Percentiles rank a stretch among this genome's conserved stretches.
Evolutionary conservation across 768 basidiomycete genomes (phyloP).

Genomic region (Mycena metata): DNA sequence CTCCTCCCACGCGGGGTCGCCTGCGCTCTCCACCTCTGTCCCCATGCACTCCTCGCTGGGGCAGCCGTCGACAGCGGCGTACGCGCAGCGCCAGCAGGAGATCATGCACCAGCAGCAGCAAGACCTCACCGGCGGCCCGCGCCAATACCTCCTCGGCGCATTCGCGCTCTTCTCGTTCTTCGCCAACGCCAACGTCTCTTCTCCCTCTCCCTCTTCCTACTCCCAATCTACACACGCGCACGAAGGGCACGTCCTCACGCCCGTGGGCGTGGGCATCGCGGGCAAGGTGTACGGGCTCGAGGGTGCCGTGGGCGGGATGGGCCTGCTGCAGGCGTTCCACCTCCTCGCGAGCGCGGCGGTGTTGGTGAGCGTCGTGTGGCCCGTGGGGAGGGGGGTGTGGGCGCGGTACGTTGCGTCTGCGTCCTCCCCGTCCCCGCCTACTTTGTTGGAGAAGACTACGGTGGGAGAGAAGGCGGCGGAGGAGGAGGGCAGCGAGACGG

Average conservation of each 20-base stretch:
- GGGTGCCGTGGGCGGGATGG: constrained; percentile 48
- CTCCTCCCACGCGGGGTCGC: constrained; percentile 37
- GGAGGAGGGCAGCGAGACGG: too few relatives aligned
- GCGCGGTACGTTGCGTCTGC: too few relatives aligned
- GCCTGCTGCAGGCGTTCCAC: constrained; percentile 75
- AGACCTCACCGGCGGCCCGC: constrained; percentile 44
- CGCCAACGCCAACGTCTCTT: constrained; percentile 75
- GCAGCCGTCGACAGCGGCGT: too few relatives aligned
- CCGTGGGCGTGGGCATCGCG: constrained; percentile 26
- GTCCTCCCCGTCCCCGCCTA: too few relatives aligned
- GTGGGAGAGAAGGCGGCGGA: too few relatives aligned
- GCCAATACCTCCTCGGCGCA: constrained; percentile 84
- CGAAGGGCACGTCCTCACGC: constrained; percentile 70
- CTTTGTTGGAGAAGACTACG: too few relatives aligned
- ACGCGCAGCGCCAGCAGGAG: too few relatives aligned
- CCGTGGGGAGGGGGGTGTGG: constrained; percentile 47
- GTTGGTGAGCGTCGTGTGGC: constrained; percentile 64
- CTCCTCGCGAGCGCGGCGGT: constrained; percentile 75
- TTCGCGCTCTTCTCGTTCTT: constrained; percentile 91
- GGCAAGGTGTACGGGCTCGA: too few relatives aligned
- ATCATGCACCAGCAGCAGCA: constrained; percentile 36
- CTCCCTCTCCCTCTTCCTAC: constrained; percentile 15
- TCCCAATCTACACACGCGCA: too few relatives aligned
- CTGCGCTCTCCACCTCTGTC: constrained; percentile 42
- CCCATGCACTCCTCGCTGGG: constrained; percentile 20